Conservation (phyloP, 2,329 filamentous ascomycete genomes). For the Plenodomus tracheiphilus region DNA sequence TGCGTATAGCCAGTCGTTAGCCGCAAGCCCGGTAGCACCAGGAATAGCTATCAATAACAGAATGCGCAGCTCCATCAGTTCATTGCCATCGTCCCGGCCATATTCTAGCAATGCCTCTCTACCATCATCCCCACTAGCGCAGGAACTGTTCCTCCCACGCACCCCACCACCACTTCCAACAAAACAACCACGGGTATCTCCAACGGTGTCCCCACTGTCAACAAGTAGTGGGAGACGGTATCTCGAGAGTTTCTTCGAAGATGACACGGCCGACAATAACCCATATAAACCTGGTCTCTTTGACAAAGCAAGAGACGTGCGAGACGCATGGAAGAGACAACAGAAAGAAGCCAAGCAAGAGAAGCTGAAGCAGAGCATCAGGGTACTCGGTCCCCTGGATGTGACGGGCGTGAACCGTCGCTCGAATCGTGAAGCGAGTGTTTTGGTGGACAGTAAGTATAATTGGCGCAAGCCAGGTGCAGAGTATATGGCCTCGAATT, state of each 20-base stretch:
- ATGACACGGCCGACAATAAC: not conserved
- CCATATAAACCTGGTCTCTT: conserved; percentile 17
- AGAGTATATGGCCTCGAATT: not conserved
- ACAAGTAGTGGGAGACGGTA: conserved; percentile 1
- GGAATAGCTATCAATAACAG: conserved; percentile 7
- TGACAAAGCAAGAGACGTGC: conserved; percentile 25
- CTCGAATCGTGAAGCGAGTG: not conserved
- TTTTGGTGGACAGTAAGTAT: not conserved
- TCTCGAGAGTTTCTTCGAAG: not conserved
- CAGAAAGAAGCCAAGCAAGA: conserved; percentile 26
- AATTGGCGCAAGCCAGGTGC: not conserved
- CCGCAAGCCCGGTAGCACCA: conserved; percentile 8
- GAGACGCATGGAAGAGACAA: conserved; percentile 26
- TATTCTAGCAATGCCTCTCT: conserved; percentile 8
- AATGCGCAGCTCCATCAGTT: conserved; percentile 10
- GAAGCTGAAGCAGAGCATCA: conserved; percentile 38
- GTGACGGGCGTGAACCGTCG: not conserved
- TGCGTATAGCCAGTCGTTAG: conserved; percentile 11
- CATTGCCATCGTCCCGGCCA: conserved; percentile 7
- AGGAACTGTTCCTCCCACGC: conserved; percentile 6
- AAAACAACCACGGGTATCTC: not conserved
- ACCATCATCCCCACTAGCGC: conserved; percentile 9
- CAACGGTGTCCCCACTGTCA: not conserved
- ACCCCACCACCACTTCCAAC: conserved; percentile 10
- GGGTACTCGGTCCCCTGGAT: conserved; percentile 34